phyloP scores from a whole-genome alignment of 73 alveolate genomes.

The Urostyla sp. region DNA sequence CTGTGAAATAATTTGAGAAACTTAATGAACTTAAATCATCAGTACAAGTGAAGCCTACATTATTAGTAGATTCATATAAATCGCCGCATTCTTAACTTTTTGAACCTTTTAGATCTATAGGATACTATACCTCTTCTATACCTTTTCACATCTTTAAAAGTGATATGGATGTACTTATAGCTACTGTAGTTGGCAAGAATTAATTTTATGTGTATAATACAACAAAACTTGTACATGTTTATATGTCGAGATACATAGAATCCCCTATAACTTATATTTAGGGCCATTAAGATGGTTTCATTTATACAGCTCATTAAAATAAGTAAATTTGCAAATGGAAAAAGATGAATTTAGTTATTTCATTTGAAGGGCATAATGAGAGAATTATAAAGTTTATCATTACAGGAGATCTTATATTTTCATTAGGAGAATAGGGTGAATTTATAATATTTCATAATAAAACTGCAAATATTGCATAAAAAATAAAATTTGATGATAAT shows the following conservation, averaged over 20 bases:
- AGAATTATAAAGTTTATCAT: slow-evolving; percentile 76
- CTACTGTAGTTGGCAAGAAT: slow-evolving; percentile 76
- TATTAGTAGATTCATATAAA: slow-evolving; percentile 17
- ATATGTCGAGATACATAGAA: slow-evolving; percentile 49
- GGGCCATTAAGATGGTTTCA: slow-evolving; percentile 41
- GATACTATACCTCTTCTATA: slow-evolving; percentile 71
- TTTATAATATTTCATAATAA: slow-evolving; percentile 71
- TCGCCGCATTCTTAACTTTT: slow-evolving; percentile 72
- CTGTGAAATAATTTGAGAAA: neutral
- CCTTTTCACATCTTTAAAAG: slow-evolving; percentile 76
- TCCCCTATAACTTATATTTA: slow-evolving; percentile 41
- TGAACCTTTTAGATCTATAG: slow-evolving; percentile 89
- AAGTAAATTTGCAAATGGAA: slow-evolving; percentile 69
- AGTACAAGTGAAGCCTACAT: neutral
- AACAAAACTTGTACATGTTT: slow-evolving; percentile 76
- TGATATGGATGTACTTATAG: slow-evolving; percentile 77
- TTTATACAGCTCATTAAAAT: slow-evolving; percentile 55
- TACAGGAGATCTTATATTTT: slow-evolving; percentile 71
- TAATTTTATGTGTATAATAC: slow-evolving; percentile 84
- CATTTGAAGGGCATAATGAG: slow-evolving; percentile 66
- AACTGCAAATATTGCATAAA: slow-evolving; percentile 61
- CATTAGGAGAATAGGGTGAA: slow-evolving; percentile 73
- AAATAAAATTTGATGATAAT: slow-evolving; percentile 45
- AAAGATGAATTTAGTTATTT: slow-evolving; percentile 76
- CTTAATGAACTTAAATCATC: slow-evolving; percentile 14